Evolutionary conservation across 495 filamentous ascomycete genomes (phyloP), one percentile per base, ranked within the genome.

Genomic region (Talaromyces adpressus): DNA sequence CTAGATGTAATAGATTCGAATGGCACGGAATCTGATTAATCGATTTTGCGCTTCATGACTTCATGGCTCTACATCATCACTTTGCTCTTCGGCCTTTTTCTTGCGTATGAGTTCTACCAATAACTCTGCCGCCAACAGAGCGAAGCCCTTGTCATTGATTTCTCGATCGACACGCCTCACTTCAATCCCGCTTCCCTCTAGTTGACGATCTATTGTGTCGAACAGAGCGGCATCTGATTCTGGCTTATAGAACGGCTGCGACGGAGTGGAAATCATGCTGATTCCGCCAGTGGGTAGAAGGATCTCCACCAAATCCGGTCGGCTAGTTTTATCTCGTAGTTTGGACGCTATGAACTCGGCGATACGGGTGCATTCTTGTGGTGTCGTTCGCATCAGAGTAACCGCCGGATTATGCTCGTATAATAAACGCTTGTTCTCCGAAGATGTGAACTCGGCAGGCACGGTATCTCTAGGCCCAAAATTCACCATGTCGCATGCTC

Each of bases 401-500:
- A 90, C 85, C 0, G 76, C 79, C 1, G 84, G 75, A 68, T 89
- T 90, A 68, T 91, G 88, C 70, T 81, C 83, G 64, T 81, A 80
- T 9, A 89, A 69, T n/a, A 72, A 72, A 49, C 86, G 71, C 5
- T 63, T 66, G 7, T 63, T 63, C 29, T 79, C 56, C 6, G 53
- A 2, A 66, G 36, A 27, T 0, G 23, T 61, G 54, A 75, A 84
- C 53, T 70, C 64, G 49, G 75, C 67, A 0, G 88, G 88, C 7
- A 91, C 75, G 0, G 77, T 85, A 0, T 75, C 70, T 14, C 34
- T 68, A 0, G 82, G 75, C 0, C 88, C 88, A 66, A 89, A 90
- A 64, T 90, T 89, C 6, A 84, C 81, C 81, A 90, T 89, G 62
- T 91, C 88, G 6, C 79, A 76, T 0, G 88, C 88, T 0, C 88